These are phyloP conservation scores for Dactylellina sp. DNA, from an alignment of 2,329 filamentous ascomycete genomes.

Conservation along the genomic window DNA sequence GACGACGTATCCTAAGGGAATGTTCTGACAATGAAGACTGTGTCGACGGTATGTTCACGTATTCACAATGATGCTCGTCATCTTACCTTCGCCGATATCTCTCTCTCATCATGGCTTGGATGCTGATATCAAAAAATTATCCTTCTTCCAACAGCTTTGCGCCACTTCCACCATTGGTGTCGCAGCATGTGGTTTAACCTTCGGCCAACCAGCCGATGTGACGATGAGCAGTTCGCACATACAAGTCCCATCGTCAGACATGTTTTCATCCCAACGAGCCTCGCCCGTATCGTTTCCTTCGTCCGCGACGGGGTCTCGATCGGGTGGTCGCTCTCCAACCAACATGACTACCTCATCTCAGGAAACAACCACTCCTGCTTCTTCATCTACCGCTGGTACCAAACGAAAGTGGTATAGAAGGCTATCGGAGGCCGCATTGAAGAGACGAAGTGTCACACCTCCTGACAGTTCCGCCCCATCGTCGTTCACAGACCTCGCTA, in stretches of 20 bases:
- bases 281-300: slow-evolving; percentile 55
- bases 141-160: slow-evolving; percentile 59
- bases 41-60: slow-evolving; percentile 59
- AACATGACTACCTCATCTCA: slow-evolving; percentile 56
- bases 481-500: slow-evolving; percentile 49
- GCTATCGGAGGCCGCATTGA: slow-evolving; percentile 47
- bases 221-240: slow-evolving; percentile 53
- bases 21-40: slow-evolving; percentile 60
- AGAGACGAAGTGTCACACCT: slow-evolving; percentile 49
- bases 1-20: slow-evolving; percentile 53
- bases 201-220: slow-evolving; percentile 58
- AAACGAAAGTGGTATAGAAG: slow-evolving; percentile 55
- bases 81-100: slow-evolving; percentile 41
- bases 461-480: slow-evolving; percentile 36
- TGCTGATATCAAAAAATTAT: slow-evolving; percentile 50
- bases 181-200: slow-evolving; percentile 61
- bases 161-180: slow-evolving; percentile 61
- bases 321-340: slow-evolving; percentile 49
- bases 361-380: slow-evolving; percentile 54
- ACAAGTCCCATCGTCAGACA: slow-evolving; percentile 42
- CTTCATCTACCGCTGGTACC: slow-evolving; percentile 51
- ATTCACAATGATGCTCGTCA: slow-evolving; percentile 49
- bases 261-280: slow-evolving; percentile 48
- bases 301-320: slow-evolving; percentile 48
- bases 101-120: slow-evolving; percentile 23